phyloP scores from a whole-genome alignment of 192 early-diverging fungal genomes.

The Chytriomyces sp. region DNA sequence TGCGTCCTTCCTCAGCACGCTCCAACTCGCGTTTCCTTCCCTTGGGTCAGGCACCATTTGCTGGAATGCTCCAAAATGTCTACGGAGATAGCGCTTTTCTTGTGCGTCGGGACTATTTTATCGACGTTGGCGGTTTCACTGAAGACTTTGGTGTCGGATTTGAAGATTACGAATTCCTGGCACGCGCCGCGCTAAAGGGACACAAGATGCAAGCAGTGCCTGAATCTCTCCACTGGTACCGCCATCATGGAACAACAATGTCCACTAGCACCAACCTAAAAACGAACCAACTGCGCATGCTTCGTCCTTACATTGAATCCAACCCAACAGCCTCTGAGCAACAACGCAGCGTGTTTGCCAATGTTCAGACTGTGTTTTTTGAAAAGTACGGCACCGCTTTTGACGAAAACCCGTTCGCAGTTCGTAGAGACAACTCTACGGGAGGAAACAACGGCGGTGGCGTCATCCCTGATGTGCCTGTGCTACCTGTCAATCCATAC shows the following conservation, averaged over 20 bases:
- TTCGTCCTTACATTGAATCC: slow-evolving; percentile 35
- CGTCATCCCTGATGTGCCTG: not conserved
- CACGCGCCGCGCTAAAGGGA: slow-evolving; percentile 34
- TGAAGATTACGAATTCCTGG: slow-evolving; percentile 55
- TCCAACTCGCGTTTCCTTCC: slow-evolving; percentile 45
- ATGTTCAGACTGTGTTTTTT: slow-evolving; percentile 35
- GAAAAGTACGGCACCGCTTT: slow-evolving; percentile 28
- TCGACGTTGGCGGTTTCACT: slow-evolving; percentile 45
- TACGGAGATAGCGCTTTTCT: slow-evolving; percentile 50
- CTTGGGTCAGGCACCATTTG: slow-evolving; percentile 38
- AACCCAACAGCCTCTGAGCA: slow-evolving; percentile 8
- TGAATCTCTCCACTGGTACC: slow-evolving; percentile 50
- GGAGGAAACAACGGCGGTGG: not conserved
- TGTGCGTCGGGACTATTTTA: slow-evolving; percentile 44
- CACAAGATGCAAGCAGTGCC: slow-evolving; percentile 44
- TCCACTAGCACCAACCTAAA: slow-evolving; percentile 40
- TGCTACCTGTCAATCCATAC: slow-evolving; percentile 17
- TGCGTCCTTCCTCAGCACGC: slow-evolving; percentile 16
- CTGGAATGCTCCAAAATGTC: slow-evolving; percentile 51
- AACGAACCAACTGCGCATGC: slow-evolving; percentile 45
- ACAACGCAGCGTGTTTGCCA: slow-evolving; percentile 31
- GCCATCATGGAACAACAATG: slow-evolving; percentile 37
- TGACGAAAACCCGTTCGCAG: slow-evolving; percentile 18
- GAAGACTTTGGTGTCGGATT: slow-evolving; percentile 53
- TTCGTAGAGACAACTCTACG: slow-evolving; percentile 15